Percentiles rank a stretch among this genome's conserved stretches.
Evolutionary conservation across 768 basidiomycete genomes (phyloP).

Genomic region (Trametes cubensis): DNA sequence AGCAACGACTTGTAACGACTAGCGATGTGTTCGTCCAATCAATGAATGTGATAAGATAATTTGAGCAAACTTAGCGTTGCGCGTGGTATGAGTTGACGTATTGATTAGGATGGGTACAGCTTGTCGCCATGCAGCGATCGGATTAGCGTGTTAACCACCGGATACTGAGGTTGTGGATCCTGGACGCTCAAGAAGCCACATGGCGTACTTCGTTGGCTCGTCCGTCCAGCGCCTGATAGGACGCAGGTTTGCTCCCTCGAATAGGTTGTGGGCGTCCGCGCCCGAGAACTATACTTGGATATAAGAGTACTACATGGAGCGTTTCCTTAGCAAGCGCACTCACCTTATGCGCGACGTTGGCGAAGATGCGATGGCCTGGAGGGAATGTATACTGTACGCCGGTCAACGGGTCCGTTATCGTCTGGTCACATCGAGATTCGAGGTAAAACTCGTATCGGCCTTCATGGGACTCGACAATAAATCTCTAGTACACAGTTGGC

Average conservation of each 20-base stretch:
- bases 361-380: neutral
- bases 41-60: too few relatives aligned
- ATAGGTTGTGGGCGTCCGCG: neutral
- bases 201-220: neutral
- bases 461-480: neutral
- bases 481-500: neutral
- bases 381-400: neutral
- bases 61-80: too few relatives aligned
- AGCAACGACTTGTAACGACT: too few relatives aligned
- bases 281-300: neutral
- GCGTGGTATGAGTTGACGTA: too few relatives aligned
- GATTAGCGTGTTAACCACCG: too few relatives aligned
- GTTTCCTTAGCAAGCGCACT: neutral
- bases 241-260: neutral
- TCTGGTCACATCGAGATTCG: neutral
- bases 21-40: too few relatives aligned
- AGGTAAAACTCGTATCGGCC: neutral
- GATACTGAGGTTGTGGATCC: neutral
- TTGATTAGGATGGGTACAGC: too few relatives aligned
- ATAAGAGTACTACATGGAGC: neutral
- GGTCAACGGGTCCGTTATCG: neutral
- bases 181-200: conserved; percentile 1
- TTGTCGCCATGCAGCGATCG: too few relatives aligned
- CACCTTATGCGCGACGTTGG: neutral
- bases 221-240: neutral